A percentile compares a stretch with the other conserved stretches of the same genome.
Conservation (phyloP, 306 rosid species). For the Castanea sativa region DNA sequence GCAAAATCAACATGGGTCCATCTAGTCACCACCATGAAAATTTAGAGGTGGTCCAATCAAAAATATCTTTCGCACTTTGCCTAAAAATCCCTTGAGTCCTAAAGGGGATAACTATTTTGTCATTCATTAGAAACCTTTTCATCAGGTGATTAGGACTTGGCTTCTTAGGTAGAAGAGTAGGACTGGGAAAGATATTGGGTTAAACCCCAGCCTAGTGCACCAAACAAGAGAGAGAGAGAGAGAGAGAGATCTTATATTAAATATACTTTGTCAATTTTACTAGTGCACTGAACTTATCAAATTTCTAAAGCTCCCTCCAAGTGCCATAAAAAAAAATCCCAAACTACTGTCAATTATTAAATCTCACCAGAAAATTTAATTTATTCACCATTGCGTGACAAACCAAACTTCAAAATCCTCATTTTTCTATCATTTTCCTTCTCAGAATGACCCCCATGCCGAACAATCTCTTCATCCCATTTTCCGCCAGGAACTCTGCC, state of each 20-base stretch:
- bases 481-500: too few species aligned
- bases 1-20: background rate
- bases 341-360: background rate
- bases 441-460: too few species aligned
- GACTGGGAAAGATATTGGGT: background rate
- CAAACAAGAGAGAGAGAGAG: background rate
- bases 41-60: background rate
- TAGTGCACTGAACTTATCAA: background rate
- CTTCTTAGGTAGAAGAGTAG: background rate
- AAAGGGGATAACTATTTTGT: background rate
- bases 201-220: too few species aligned
- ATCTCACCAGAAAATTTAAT: background rate
- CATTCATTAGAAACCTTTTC: background rate
- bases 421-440: background rate
- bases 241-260: background rate
- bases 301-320: background rate
- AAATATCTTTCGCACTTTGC: background rate
- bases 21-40: background rate
- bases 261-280: background rate
- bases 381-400: background rate
- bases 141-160: background rate
- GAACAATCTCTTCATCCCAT: too few species aligned
- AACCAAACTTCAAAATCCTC: background rate
- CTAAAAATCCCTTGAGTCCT: background rate
- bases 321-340: background rate